Evolutionary conservation across 1,284 basidiomycete genomes (phyloP).

Genomic region (Trametes pubescens): DNA sequence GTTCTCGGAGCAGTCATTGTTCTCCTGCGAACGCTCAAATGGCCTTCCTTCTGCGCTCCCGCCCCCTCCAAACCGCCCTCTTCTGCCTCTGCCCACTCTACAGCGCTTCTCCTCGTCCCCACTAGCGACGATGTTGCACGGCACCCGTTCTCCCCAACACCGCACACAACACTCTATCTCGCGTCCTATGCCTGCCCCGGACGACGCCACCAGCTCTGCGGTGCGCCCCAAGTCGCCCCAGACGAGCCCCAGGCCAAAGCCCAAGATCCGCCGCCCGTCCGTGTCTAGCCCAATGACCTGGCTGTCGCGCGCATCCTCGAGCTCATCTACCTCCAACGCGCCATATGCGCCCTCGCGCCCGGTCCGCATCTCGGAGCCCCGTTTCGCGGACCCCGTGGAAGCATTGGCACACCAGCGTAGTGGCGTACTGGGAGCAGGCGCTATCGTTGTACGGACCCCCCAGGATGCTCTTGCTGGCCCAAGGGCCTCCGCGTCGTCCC

Average conservation of each 20-base stretch:
- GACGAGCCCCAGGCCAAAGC: slow-evolving; percentile 31
- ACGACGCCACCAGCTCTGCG: not conserved
- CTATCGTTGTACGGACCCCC: slow-evolving; percentile 76
- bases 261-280: slow-evolving; percentile 43
- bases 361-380: slow-evolving; percentile 68
- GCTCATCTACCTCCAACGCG: slow-evolving; percentile 29
- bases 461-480: slow-evolving; percentile 66
- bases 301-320: slow-evolving; percentile 44
- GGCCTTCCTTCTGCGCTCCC: slow-evolving; percentile 20
- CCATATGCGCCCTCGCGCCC: slow-evolving; percentile 51
- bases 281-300: slow-evolving; percentile 45
- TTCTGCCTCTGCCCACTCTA: slow-evolving; percentile 12
- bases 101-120: slow-evolving; percentile 20
- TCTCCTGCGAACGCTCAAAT: slow-evolving; percentile 28
- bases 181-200: slow-evolving; percentile 29
- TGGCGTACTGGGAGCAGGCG: slow-evolving; percentile 69
- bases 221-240: slow-evolving; percentile 34
- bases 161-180: slow-evolving; percentile 31
- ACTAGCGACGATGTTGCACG: slow-evolving; percentile 24
- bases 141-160: slow-evolving; percentile 28
- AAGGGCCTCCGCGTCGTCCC: slow-evolving; percentile 28
- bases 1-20: slow-evolving; percentile 35
- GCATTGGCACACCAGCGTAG: slow-evolving; percentile 49
- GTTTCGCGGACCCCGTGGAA: slow-evolving; percentile 59
- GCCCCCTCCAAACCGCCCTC: slow-evolving; percentile 22